Base-by-base conservation (phyloP, 352 stramenopile genomes). In the Phytophthora fragariae region DNA sequence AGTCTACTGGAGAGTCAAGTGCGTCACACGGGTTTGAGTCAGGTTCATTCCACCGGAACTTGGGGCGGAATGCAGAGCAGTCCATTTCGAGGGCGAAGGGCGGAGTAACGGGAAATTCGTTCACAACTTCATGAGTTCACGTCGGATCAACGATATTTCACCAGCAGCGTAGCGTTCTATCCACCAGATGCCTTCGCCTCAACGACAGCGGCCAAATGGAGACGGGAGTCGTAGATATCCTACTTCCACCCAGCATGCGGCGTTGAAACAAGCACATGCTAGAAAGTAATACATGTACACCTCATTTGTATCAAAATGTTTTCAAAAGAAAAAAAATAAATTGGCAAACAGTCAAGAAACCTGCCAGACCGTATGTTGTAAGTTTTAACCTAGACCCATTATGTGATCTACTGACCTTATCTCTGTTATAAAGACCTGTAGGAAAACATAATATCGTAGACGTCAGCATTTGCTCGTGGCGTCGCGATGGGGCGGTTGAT, bases 401-500 rank as follows among this genome's bases (percentile, higher is more conserved):
- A 6, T 31, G 46, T 39, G n/a, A 44, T 35, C 15, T 60, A 21
- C 11, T 3, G 9, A 33, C 10, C 1, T 3, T 24, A 10, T 5
- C 1, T 5, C 3, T 11, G 1, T 1, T 57, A 66, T 15, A 6
- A 49, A 15, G 2, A 73, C 47, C 70, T 70, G 5, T 17, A 19
- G 9, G 3, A 66, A 15, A n/a, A 0, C 9, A 74, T 74, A 68
- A 21, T 24, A n/a, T 37, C 11, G 10, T 12, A 41, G 35, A 15
- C 35, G 35, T 41, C 33, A 12, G 60, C 68, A 15, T 9, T 49
- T 49, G 39, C 27, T 33, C 55, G 65, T 77, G 39, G 24, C 50
- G 56, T 75, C 46, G 66, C 73, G 62, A 75, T 75, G 65, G 55
- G 68, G 56, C 63, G 19, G 37, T 65, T 76, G 68, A 73, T 62